Evolutionary conservation across 2,329 filamentous ascomycete species (phyloP), one percentile per base, ranked within the genome.

Genomic region (Aureobasidium subglaciale): DNA sequence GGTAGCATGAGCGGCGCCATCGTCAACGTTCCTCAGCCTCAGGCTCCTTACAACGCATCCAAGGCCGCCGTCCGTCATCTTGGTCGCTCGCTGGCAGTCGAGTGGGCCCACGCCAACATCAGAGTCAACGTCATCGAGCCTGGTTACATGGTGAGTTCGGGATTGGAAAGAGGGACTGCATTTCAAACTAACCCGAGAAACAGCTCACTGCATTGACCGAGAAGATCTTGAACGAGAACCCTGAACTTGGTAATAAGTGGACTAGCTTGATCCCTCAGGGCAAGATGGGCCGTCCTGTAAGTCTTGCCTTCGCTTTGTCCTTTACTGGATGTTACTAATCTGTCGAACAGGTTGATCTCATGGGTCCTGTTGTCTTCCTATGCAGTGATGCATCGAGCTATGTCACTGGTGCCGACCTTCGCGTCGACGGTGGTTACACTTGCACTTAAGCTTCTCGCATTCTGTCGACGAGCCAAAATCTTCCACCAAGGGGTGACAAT

Each of bases 71-170:
- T 97, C 42, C 81, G 91, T 59, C 92, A 97, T 72, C 74, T 97
- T 59, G 90, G 90, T 11, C 82, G 88, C 34, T 93, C 87, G 61
- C 78, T 96, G 64, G 91, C 91, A 32, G 91, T 96, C 49, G 93
- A 97, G 72, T 97, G 93, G 92, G 90, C 92, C 0, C 79, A 85
- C 63, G 83, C 86, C 34, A 86, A 86, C 62, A 96, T 97, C 67
- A 83, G 92, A 32, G 92, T 97, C 63, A 97, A 97, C 76, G 93
- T 88, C 72, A 93, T 97, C 69, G 90, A 86, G 27, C 92, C 87
- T 0, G 92, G 93, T 41, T 97, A 97, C 73, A 97, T 97, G 92
- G 76, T 96, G 62, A 96, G 92, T 15, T 88, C 90, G 87, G 92
- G 78, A 82, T 87, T 75, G 5, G 8, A 9, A 24, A 25, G 25